Base-by-base conservation (phyloP, 768 basidiomycete species). In the Mrakia frigida region DNA sequence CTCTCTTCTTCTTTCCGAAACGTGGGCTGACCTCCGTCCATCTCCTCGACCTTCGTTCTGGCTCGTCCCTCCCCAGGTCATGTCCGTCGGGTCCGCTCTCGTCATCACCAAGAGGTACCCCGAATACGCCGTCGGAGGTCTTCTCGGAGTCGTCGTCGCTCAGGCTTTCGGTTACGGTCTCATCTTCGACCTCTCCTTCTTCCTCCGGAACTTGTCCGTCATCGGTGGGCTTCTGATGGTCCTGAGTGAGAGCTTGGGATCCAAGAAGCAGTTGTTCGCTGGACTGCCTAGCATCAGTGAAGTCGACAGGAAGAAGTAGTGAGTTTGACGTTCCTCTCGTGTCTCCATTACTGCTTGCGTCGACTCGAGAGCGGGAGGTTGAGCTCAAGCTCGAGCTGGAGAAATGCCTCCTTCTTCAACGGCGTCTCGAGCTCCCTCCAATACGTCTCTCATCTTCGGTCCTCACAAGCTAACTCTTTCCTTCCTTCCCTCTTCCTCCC, bases 191-290 rank as follows among this genome's bases (percentile, higher is more conserved):
- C 88, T 98, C 83, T 98, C 92, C 86, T 99, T 99, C 88, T 99
- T 99, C 93, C 91, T 98, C 63, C 94, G 97, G 83, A 99, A 98
- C 85, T 87, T 99, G 75, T 92, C 91, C 78, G 97, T 99, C 82
- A 94, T 98, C 78, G 97, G 97, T 74, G 97, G 97, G 73, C 89
- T 99, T 65, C 90, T 99, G 85, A 99, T 99, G 97, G 95, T 98
- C 35, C 94, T 99, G 84, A 94, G 91, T 79, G 97, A 99, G 83
- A 92, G 93, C 1, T 91, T 98, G 88, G 87, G 92, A 75, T 91
- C 89, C 31, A 88, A 90, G 84, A 94, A 91, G 85, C 89, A 90
- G 80, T 85, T 90, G 61, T 98, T 98, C 80, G 96, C 95, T 16
- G 95, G 94, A 65, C 85, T 98, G 2, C 94, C 96, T 1, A 87